phyloP scores from a whole-genome alignment of 495 filamentous ascomycete species.

The Poronia punctata region DNA sequence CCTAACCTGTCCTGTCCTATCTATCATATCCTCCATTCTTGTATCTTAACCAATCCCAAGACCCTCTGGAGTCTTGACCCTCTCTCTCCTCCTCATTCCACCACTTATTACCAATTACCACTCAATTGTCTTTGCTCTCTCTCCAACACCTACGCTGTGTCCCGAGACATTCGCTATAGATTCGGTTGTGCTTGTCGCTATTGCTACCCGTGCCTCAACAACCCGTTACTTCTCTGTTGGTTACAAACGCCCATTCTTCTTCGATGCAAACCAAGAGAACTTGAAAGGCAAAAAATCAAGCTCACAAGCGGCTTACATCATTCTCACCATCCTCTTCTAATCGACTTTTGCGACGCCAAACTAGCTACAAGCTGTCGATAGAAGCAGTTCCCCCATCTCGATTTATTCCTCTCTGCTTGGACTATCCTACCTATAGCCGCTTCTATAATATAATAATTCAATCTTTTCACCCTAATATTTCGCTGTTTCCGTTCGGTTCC shows the following conservation, averaged over 20 bases:
- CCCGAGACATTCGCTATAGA: conserved; percentile 13
- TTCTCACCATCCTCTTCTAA: conserved; percentile 2
- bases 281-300: no score
- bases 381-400: neutral
- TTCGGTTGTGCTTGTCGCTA: neutral
- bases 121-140: conserved; percentile 9
- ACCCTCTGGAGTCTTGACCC: conserved; percentile 13
- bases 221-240: no score
- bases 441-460: conserved; percentile 5
- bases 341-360: conserved; percentile 5
- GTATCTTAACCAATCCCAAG: no score
- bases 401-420: neutral
- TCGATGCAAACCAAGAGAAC: no score
- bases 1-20: no score
- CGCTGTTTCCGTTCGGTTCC: neutral
- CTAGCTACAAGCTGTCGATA: neutral
- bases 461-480: neutral
- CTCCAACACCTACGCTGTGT: conserved; percentile 10
- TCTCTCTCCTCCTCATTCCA: conserved; percentile 14
- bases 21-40: no score
- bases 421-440: conserved; percentile 1
- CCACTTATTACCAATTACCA: conserved; percentile 8
- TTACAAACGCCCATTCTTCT: no score
- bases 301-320: conserved; percentile 10
- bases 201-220: neutral